phyloP scores from a whole-genome alignment of 2,329 filamentous ascomycete species.

The Cladophialophora psammophila region DNA sequence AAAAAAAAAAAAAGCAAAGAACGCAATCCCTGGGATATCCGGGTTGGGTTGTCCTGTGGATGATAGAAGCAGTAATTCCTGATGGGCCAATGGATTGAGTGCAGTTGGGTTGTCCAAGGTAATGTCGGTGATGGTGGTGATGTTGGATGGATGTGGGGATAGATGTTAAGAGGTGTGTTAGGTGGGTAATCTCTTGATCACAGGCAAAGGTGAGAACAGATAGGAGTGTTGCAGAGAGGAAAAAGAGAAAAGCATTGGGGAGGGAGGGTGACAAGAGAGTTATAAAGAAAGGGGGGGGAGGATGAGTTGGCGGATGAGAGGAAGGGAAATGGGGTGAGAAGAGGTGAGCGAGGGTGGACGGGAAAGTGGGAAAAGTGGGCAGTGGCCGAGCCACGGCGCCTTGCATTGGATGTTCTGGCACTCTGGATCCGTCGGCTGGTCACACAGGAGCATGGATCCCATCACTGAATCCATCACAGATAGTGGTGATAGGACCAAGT shows the following conservation, averaged over 20 bases:
- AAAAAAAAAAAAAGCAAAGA: not conserved
- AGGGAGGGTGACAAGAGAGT: not conserved
- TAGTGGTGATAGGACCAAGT: constrained; percentile 1
- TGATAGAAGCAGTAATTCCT: not conserved
- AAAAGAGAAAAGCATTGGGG: not conserved
- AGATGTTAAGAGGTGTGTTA: too few relatives aligned
- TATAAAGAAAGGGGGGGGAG: constrained; percentile 11
- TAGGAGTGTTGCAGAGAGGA: constrained; percentile 5
- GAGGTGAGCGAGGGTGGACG: constrained; percentile 24
- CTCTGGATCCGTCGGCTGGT: not conserved
- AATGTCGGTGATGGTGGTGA: not conserved
- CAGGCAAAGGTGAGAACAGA: not conserved
- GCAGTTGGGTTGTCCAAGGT: not conserved
- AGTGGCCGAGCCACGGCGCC: not conserved
- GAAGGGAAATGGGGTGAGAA: constrained; percentile 5
- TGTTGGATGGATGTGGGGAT: not conserved
- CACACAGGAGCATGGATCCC: constrained; percentile 2
- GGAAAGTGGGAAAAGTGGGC: constrained; percentile 27
- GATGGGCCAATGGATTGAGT: constrained; percentile 3
- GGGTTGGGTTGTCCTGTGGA: constrained; percentile 3
- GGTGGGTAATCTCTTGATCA: not conserved
- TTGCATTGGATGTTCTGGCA: constrained; percentile 5
- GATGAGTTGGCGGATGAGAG: constrained; percentile 13
- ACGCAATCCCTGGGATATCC: constrained; percentile 4
- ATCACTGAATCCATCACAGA: not conserved